Evolutionary conservation across 805 yeast species (phyloP), one percentile per base, ranked within the genome.

Genomic region (Clavispora fructus): DNA sequence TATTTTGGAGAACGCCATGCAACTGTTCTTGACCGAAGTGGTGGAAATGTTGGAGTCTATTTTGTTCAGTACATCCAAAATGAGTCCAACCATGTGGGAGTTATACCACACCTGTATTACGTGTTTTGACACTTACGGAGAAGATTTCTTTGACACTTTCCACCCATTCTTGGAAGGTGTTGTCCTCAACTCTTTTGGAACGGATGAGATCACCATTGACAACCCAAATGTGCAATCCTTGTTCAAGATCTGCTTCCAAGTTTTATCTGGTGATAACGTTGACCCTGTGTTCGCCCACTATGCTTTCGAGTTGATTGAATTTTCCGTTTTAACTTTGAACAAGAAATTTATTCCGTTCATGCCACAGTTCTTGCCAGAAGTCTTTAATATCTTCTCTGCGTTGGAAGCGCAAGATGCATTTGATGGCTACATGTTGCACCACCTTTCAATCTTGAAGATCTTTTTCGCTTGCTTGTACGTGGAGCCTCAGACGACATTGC

Each of bases 41-140:
- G 58, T 72, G 35, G 76, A 72, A 52, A 68, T 74, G 46, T 66
- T 79, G 55, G 85, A 81, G 44, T 72, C 87, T 32, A 55, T 71
- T 39, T 54, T 71, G 54, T 79, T 82, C 50, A 79, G 87, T 17
- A 79, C 83, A 44, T 65, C 67, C 48, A 64, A 61, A 27, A 75
- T 79, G 47, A 67, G 80, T 1, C 79, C 81, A 8, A 64, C 65
- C 6, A 62, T 79, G 53, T 81, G 87, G 87, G 72, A 67, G 28
- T 58, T 79, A 43, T 77, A 68, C 53, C 66, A 73, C 42, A 70
- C 69, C 37, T 71, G 78, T 31, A 59, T 80, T 35, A 78, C 74
- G 30, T 69, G 82, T 0, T 81, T 80, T 60, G 80, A 78, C 52
- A 77, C 80, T 1, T 81, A 77, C 57, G 85, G 84, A 1, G 64